A percentile compares a stretch with the other conserved stretches of the same genome.
Evolutionary conservation across 371 early-diverging fungal species (phyloP).

Genomic region (Mucor indicus): DNA sequence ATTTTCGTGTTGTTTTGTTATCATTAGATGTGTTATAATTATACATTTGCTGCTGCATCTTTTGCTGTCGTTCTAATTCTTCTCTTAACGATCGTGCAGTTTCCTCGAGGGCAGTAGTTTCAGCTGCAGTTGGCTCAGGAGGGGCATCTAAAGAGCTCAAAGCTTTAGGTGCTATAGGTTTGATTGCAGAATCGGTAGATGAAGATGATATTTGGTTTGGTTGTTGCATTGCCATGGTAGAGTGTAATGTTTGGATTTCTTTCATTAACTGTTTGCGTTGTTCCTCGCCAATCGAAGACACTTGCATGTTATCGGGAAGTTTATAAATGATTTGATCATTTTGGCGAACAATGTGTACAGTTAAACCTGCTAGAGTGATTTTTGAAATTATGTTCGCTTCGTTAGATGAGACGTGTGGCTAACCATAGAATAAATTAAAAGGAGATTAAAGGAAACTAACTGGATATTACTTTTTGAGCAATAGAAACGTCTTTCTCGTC

Average conservation of each 20-base stretch:
- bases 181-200: conserved; percentile 9
- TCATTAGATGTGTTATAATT: conserved; percentile 8
- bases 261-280: conserved; percentile 46
- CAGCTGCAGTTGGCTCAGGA: conserved; percentile 29
- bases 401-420: neutral
- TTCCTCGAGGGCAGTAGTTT: conserved; percentile 37
- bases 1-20: conserved; percentile 55
- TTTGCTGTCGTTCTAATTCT: conserved; percentile 33
- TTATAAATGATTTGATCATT: conserved; percentile 64
- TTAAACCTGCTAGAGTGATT: conserved; percentile 57
- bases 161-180: conserved; percentile 24
- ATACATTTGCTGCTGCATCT: too few relatives aligned
- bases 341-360: conserved; percentile 58
- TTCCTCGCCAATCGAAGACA: conserved; percentile 47
- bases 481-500: conserved; percentile 7
- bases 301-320: conserved; percentile 57
- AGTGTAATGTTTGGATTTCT: conserved; percentile 56
- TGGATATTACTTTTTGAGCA: conserved; percentile 6
- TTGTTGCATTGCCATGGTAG: conserved; percentile 32
- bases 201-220: conserved; percentile 1
- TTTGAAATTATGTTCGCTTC: conserved; percentile 53
- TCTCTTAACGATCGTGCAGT: conserved; percentile 37
- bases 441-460: neutral
- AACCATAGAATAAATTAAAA: neutral
- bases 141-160: conserved; percentile 26